phyloP scores from a whole-genome alignment of 2,329 filamentous ascomycete genomes.

The Beauveria pseudobassiana region DNA sequence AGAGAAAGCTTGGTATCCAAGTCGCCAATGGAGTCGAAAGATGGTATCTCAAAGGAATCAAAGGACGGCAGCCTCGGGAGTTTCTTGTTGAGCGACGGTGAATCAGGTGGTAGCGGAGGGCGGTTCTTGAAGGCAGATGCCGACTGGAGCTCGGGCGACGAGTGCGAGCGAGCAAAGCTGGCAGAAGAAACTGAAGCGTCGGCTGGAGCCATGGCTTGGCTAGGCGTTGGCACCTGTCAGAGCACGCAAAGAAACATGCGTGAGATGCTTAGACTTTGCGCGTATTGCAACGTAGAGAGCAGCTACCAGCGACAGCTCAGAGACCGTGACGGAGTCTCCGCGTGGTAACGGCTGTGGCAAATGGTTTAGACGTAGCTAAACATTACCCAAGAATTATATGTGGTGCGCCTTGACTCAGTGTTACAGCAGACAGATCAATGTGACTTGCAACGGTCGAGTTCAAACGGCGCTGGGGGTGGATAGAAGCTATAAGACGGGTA shows the following conservation, averaged over 20 bases:
- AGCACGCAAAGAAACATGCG: not conserved
- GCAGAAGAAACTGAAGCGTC: conserved; percentile 20
- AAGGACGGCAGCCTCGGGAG: conserved; percentile 23
- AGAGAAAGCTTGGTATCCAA: conserved; percentile 40
- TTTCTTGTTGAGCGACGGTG: conserved; percentile 21
- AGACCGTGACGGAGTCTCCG: not conserved
- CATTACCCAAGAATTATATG: not conserved
- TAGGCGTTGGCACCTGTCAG: not conserved
- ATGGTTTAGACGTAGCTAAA: not conserved
- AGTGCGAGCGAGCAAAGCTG: conserved; percentile 26
- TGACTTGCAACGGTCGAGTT: not conserved
- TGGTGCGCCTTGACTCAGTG: not conserved
- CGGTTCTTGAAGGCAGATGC: conserved; percentile 17
- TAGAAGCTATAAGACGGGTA: not conserved
- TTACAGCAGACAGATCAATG: not conserved
- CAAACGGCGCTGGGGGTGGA: not conserved
- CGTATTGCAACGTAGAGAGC: not conserved
- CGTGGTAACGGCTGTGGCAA: not conserved
- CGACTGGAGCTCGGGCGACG: conserved; percentile 25
- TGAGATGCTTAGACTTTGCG: not conserved
- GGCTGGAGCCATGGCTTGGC: conserved; percentile 31
- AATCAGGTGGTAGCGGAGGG: conserved; percentile 6
- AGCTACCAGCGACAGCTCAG: not conserved
- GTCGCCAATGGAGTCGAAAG: conserved; percentile 43
- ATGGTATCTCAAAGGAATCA: conserved; percentile 43